Evolutionary conservation across 1,139 yeast genomes (phyloP), one percentile per base, ranked within the genome.

Genomic region (Yamadazyma epiphylla): DNA sequence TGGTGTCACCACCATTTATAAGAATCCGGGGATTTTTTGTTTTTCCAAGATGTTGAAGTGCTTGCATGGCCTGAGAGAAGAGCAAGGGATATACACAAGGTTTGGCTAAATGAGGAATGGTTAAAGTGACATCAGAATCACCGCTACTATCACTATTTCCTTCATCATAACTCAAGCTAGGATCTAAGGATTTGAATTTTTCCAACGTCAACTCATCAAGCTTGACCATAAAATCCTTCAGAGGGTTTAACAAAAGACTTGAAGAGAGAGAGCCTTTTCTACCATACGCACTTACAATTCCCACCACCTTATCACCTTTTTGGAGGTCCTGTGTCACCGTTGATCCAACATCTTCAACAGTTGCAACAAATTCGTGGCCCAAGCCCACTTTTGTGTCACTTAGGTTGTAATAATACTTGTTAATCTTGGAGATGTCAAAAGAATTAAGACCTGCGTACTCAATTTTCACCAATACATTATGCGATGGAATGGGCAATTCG

Each of bases 1-100:
- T 50, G 5, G 74, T 64, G 37, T 68, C 73, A 4, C 63, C 74
- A 9, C 74, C 74, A 42, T 68, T 66, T 31, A 68, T 62, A 27
- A 68, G 47, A 7, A 68, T 44, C 27, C 54, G 60, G 9, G 57
- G 54, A 23, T 41, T 36, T 15, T 46, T 32, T 1, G 31, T 22
- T 16, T 51, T 40, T 3, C 29, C 24, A 26, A 58, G 46, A 35
- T 60, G 55, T 15, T 50, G 41, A 22, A 66, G 54, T 3, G 61
- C 58, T 36, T 64, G 70, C 35, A 60, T 62, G 24, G 70, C 64
- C 26, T 65, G 52, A 36, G 66, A 61, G 36, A 58, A 68, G 15
- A 58, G 48, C n/a, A 60, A 52, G 0, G 70, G 65, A 28, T 64
- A 60, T 0, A 56, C 28, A 2, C 60, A 36, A 20, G 60, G 39